phyloP scores from a whole-genome alignment of 345 rosid genomes.

The Citrus inodora region DNA sequence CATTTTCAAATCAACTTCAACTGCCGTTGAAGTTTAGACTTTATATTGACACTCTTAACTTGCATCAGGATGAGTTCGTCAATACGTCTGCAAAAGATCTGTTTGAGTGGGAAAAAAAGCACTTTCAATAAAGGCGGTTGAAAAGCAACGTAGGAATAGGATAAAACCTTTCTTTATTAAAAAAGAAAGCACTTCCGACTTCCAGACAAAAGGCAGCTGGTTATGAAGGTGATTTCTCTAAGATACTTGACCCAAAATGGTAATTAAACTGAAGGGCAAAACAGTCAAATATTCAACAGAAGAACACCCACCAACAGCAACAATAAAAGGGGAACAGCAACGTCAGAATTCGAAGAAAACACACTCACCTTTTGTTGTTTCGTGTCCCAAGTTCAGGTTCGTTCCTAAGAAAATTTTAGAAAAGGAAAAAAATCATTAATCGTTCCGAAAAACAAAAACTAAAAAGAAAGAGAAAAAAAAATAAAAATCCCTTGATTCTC shows the following conservation, averaged over 20 bases:
- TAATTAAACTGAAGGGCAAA: conserved; percentile 14
- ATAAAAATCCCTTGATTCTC: conserved; percentile 5
- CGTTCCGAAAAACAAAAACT: neutral
- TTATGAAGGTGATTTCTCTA: neutral
- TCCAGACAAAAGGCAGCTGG: no score
- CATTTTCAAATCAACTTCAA: neutral
- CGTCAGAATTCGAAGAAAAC: conserved; percentile 16
- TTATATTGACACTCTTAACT: neutral
- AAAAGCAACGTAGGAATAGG: no score
- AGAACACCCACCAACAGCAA: neutral
- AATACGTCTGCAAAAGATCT: neutral
- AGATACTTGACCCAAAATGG: neutral
- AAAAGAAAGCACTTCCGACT: neutral
- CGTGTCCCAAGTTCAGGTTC: conserved; percentile 17
- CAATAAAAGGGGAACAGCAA: neutral
- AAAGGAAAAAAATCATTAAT: neutral
- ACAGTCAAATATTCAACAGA: neutral
- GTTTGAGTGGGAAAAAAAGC: neutral
- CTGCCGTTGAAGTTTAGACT: neutral
- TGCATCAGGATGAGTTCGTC: neutral
- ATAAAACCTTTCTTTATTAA: no score
- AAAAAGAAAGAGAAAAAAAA: neutral
- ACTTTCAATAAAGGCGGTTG: neutral
- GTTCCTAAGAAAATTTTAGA: conserved; percentile 8
- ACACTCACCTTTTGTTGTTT: conserved; percentile 24